Evolutionary conservation across 2,329 filamentous ascomycete species (phyloP).

Genomic region (Ilyonectria sp.): DNA sequence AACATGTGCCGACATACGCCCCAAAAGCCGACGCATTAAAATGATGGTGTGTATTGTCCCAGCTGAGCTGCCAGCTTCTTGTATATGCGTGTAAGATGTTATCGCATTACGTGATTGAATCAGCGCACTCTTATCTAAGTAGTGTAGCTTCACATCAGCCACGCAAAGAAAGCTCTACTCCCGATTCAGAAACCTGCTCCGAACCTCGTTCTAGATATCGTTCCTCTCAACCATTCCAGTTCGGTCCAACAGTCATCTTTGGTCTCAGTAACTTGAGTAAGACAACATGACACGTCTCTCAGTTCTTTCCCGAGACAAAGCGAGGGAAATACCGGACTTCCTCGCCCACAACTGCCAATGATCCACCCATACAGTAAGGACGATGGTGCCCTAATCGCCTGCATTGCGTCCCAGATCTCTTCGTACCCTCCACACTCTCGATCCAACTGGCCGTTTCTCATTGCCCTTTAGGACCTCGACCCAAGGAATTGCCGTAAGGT

Average conservation of each 20-base stretch:
- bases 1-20: background rate
- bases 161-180: background rate
- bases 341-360: constrained; percentile 12
- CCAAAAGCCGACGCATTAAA: no score
- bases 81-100: constrained; percentile 7
- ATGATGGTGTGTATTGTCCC: no score
- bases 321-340: constrained; percentile 1
- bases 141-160: background rate
- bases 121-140: background rate
- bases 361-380: constrained; percentile 12
- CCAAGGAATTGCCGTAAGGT: constrained; percentile 65
- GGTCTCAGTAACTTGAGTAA: constrained; percentile 26
- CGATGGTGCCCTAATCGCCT: constrained; percentile 41
- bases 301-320: background rate
- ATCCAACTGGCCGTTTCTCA: constrained; percentile 70
- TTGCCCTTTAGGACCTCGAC: constrained; percentile 70
- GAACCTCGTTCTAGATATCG: no score
- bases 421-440: constrained; percentile 74
- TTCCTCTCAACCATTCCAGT: background rate
- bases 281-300: constrained; percentile 34
- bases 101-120: background rate
- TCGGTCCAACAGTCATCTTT: constrained; percentile 22
- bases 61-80: background rate
- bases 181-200: background rate
- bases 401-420: constrained; percentile 69